Conservation (phyloP, 768 basidiomycete species). For the Auricularia sp. region DNA sequence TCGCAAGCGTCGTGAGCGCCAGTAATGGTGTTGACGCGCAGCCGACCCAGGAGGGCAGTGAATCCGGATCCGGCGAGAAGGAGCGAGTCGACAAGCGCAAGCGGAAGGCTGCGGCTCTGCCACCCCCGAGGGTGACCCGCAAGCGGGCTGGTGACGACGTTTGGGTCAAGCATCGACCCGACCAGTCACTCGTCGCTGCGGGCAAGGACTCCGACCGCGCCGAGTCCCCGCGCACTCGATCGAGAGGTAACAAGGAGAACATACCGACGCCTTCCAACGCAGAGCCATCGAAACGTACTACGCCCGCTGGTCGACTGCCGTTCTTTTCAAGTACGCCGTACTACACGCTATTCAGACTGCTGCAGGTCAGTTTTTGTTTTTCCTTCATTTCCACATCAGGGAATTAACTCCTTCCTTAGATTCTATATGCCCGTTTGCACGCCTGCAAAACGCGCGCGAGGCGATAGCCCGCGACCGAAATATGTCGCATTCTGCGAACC, state of each 20-base stretch:
- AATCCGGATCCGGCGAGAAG: background rate
- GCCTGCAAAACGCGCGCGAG: constrained; percentile 62
- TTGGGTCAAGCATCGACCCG: background rate
- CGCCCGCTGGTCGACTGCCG: constrained; percentile 19
- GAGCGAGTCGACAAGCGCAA: background rate
- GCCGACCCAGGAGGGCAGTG: background rate
- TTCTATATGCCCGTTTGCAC: constrained; percentile 72
- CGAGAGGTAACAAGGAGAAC: background rate
- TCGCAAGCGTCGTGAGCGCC: background rate
- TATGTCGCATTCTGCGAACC: constrained; percentile 19
- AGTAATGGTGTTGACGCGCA: background rate
- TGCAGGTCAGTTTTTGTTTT: constrained; percentile 54
- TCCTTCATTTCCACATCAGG: background rate
- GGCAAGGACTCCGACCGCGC: background rate
- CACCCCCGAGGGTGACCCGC: background rate
- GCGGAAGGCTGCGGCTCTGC: background rate
- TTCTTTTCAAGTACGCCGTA: constrained; percentile 89
- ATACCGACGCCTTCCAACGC: background rate
- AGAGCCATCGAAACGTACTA: background rate
- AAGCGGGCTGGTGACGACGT: background rate
- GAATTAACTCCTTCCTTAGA: constrained; percentile 33
- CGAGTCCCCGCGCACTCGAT: background rate
- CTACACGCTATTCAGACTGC: constrained; percentile 72
- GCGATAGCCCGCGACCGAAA: constrained; percentile 30
- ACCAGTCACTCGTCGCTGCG: background rate